These are phyloP conservation scores for Melampsora americana DNA, from an alignment of 1,284 basidiomycete genomes.

Conservation along the genomic window DNA sequence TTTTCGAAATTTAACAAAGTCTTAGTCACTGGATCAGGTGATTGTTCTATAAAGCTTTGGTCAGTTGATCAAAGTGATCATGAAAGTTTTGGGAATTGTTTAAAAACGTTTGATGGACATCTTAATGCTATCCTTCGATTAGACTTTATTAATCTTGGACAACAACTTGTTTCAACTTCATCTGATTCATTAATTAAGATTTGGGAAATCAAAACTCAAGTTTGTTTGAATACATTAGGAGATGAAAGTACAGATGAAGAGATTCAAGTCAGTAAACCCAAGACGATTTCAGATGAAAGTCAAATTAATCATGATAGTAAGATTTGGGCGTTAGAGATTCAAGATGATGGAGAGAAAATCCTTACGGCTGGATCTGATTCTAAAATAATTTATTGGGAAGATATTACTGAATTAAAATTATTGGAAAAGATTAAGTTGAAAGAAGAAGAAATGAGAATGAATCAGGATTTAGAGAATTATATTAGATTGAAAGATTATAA, in stretches of 20 bases:
- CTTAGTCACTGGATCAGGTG: constrained; percentile 87
- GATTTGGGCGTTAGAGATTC: constrained; percentile 86
- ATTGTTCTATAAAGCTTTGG: constrained; percentile 92
- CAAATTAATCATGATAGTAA: constrained; percentile 52
- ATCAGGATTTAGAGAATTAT: constrained; percentile 93
- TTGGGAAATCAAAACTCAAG: constrained; percentile 87
- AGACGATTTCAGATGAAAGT: constrained; percentile 17
- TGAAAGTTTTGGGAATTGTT: constrained; percentile 59
- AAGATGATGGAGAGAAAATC: constrained; percentile 68
- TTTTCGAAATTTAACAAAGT: constrained; percentile 80
- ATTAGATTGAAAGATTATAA: constrained; percentile 82
- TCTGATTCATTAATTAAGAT: constrained; percentile 93
- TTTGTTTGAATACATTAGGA: constrained; percentile 82
- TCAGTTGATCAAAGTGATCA: constrained; percentile 72
- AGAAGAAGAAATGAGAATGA: constrained; percentile 73
- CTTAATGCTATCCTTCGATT: constrained; percentile 93
- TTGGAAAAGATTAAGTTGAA: constrained; percentile 68
- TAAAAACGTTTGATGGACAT: constrained; percentile 86
- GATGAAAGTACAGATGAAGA: constrained; percentile 77
- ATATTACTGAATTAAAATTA: constrained; percentile 77
- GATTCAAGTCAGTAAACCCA: constrained; percentile 61
- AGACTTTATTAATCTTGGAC: constrained; percentile 77
- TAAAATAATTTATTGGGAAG: constrained; percentile 87
- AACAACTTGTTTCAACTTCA: constrained; percentile 81
- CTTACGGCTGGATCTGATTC: constrained; percentile 93